These are phyloP conservation scores for Blastobotrys indianensis DNA, from an alignment of 1,139 yeast species.

Conservation along the genomic window DNA sequence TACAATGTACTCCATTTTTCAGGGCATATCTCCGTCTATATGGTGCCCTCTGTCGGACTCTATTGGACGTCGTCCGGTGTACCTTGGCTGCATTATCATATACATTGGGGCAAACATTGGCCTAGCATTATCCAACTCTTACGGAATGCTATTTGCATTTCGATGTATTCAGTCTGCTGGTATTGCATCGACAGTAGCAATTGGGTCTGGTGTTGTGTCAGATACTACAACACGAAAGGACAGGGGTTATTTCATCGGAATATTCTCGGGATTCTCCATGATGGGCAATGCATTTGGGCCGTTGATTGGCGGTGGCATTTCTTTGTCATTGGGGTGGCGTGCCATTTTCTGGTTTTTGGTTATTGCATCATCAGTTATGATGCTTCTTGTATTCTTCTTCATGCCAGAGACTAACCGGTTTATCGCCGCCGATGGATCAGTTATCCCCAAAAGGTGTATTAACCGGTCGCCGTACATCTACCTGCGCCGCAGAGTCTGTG, in stretches of 20 bases:
- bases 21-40: constrained; percentile 63
- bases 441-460: constrained; percentile 39
- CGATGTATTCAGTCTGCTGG: constrained; percentile 67
- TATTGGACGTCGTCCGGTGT: constrained; percentile 63
- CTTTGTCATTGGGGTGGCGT: constrained; percentile 61
- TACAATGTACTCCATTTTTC: constrained; percentile 64
- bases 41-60: constrained; percentile 61
- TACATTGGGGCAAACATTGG: constrained; percentile 57
- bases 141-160: constrained; percentile 49
- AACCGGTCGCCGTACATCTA: constrained; percentile 40
- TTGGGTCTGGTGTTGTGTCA: constrained; percentile 60
- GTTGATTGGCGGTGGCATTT: constrained; percentile 61
- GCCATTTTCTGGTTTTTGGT: constrained; percentile 72
- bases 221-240: constrained; percentile 57
- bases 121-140: constrained; percentile 49
- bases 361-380: constrained; percentile 48
- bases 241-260: constrained; percentile 61
- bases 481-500: constrained; percentile 16
- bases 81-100: constrained; percentile 46
- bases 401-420: constrained; percentile 70
- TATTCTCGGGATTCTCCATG: constrained; percentile 56
- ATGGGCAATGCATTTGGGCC: constrained; percentile 77
- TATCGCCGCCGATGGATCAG: constrained; percentile 63
- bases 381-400: constrained; percentile 30
- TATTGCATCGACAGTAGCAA: constrained; percentile 63